Percentiles rank a stretch among this genome's conserved stretches.
Conservation (phyloP, 2,329 filamentous ascomycete genomes). For the Celoporthe dispersa region DNA sequence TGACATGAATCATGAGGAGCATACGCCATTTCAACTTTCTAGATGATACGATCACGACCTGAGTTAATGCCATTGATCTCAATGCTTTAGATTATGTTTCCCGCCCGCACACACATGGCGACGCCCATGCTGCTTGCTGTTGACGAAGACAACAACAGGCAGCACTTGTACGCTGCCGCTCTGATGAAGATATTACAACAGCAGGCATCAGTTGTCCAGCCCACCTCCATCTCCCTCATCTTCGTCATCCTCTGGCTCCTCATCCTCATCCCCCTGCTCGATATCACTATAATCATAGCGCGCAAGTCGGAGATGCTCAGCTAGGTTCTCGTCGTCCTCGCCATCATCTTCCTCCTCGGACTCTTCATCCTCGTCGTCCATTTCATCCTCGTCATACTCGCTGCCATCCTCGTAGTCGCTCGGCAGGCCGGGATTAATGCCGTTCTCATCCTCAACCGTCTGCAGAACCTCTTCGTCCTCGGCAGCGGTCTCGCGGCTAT, state of each 20-base stretch:
- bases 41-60: not conserved
- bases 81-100: not conserved
- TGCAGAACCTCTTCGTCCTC: slow-evolving; percentile 29
- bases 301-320: slow-evolving; percentile 14
- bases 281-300: slow-evolving; percentile 26
- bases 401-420: slow-evolving; percentile 34
- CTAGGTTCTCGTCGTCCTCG: slow-evolving; percentile 36
- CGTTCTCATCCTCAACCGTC: slow-evolving; percentile 31
- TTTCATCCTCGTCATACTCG: slow-evolving; percentile 38
- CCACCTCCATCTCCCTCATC: slow-evolving; percentile 31
- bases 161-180: not conserved
- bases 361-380: slow-evolving; percentile 34
- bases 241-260: slow-evolving; percentile 32
- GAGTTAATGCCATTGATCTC: not conserved
- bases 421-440: slow-evolving; percentile 13
- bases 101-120: not conserved
- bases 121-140: not conserved
- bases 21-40: not conserved
- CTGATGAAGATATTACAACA: too few species aligned
- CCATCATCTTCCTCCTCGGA: slow-evolving; percentile 34
- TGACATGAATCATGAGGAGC: not conserved
- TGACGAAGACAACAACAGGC: not conserved
- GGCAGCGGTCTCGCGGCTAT: slow-evolving; percentile 13
- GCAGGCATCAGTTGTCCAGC: slow-evolving; percentile 9
- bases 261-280: slow-evolving; percentile 32